Base-by-base conservation (phyloP, 192 early-diverging fungal species). In the Umbelopsis sp. region DNA sequence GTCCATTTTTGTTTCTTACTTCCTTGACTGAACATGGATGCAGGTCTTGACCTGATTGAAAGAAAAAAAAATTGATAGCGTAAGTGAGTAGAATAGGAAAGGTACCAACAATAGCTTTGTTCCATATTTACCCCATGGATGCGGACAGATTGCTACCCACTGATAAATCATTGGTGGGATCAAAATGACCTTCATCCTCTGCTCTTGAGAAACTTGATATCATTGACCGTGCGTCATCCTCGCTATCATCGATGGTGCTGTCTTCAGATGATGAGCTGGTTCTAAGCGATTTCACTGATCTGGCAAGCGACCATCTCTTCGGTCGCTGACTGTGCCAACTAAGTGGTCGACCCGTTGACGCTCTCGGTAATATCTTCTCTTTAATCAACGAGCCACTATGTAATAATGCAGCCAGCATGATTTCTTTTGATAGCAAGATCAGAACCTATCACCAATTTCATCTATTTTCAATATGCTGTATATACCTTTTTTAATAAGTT, bases 401-500 rank as follows among this genome's bases (percentile, higher is more conserved):
- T 35, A 61, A 30, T 61, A 61, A 22, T 2, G 55, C 55, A 3
- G 55, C 55, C 13, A 61, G 30, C 30, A 61, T 8, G 18, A 61
- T 61, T 25, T 61, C 55, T 61, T 61, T 18, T 5, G 30, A 25
- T 2, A 25, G 2, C 23, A 52, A 52, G 12, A n/a, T 52, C 12
- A 52, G 51, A 4, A 11, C 8, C 25, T 52, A 8, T 22, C 51
- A 52, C 1, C 51, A 1, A 13, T 0, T 4, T 6, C 15, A 3
- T 61, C 33, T 6, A 4, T 61, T 12, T n/a, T 4, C 18, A 30
- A 30, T 30, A 30, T 30, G 27, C 1, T 30, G 3, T 30, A 53
- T 16, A 37, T 72, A 87, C 89, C 89, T 83, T 75, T 82, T 68
- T 88, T 89, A 3, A 91, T 71, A 11, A 83, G 76, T 44, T 81